A percentile compares a stretch with the other conserved stretches of the same genome.
phyloP scores from a whole-genome alignment of 2,329 filamentous ascomycete species.

The Elsinoe fawcettii region DNA sequence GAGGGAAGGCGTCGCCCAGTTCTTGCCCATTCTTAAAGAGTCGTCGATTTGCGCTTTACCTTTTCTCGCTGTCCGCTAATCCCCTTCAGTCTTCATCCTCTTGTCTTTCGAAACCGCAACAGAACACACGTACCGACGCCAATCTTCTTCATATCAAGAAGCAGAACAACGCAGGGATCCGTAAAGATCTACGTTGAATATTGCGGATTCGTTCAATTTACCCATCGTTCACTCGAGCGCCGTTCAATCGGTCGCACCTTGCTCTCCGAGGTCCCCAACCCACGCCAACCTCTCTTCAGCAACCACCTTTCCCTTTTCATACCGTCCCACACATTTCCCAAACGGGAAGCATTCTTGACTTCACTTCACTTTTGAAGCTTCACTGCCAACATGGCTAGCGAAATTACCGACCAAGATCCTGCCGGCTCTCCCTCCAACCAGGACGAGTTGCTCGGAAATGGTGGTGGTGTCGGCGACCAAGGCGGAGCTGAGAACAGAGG shows the following conservation, averaged over 20 bases:
- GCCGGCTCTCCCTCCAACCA: conserved; percentile 44
- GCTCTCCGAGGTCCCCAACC: background rate
- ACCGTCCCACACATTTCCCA: conserved; percentile 13
- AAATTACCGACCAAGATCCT: conserved; percentile 46
- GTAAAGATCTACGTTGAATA: conserved; percentile 5
- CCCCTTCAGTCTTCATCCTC: background rate
- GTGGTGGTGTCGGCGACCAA: conserved; percentile 39
- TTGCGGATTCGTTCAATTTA: conserved; percentile 4
- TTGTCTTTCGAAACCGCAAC: conserved; percentile 6
- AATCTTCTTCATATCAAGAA: conserved; percentile 7
- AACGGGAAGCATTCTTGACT: conserved; percentile 12
- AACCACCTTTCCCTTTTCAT: conserved; percentile 10
- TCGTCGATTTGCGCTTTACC: conserved; percentile 3
- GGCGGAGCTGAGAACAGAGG: conserved; percentile 58
- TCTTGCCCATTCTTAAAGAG: background rate
- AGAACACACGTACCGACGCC: background rate
- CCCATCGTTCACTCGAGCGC: background rate
- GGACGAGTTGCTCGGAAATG: conserved; percentile 57
- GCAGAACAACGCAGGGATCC: background rate
- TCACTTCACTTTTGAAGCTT: conserved; percentile 8
- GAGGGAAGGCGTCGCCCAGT: background rate
- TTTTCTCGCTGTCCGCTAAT: background rate
- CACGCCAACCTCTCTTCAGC: conserved; percentile 2
- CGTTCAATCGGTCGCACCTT: conserved; percentile 12
- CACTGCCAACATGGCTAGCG: conserved; percentile 31